A percentile compares a stretch with the other conserved stretches of the same genome.
phyloP scores from a whole-genome alignment of 768 basidiomycete species.

The Amyloporia xantha region DNA sequence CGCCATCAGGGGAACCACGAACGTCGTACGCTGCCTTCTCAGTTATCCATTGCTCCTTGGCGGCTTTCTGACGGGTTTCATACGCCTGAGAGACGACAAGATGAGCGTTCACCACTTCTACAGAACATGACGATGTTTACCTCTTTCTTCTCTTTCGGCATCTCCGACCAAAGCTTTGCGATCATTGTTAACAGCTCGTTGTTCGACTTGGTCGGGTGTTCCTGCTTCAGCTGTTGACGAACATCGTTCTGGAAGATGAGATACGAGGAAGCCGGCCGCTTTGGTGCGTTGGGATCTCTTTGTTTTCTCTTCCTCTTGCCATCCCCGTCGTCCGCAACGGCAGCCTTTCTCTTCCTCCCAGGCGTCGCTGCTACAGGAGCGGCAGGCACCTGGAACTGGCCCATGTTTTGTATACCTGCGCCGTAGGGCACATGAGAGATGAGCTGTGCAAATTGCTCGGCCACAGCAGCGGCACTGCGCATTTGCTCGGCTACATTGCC shows the following conservation, averaged over 20 bases:
- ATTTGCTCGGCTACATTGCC: constrained; percentile 52
- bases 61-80: constrained; percentile 40
- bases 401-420: constrained; percentile 11
- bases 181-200: constrained; percentile 68
- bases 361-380: constrained; percentile 14
- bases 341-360: constrained; percentile 48
- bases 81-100: constrained; percentile 43
- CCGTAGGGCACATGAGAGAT: constrained; percentile 30
- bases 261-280: constrained; percentile 89
- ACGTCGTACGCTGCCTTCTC: constrained; percentile 64
- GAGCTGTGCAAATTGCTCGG: constrained; percentile 52
- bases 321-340: constrained; percentile 15
- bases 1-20: constrained; percentile 41
- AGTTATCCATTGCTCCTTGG: constrained; percentile 58
- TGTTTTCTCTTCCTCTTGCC: constrained; percentile 54
- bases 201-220: constrained; percentile 60
- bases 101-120: background rate
- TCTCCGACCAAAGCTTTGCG: constrained; percentile 63
- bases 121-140: constrained; percentile 36
- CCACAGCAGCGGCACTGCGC: constrained; percentile 53
- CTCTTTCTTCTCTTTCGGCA: constrained; percentile 65
- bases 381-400: constrained; percentile 12
- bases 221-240: constrained; percentile 62
- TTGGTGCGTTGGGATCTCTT: constrained; percentile 91
- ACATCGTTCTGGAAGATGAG: constrained; percentile 92